phyloP scores from a whole-genome alignment of 176 grass and related monocot species.

The Bolboschoenus planiculmis region DNA sequence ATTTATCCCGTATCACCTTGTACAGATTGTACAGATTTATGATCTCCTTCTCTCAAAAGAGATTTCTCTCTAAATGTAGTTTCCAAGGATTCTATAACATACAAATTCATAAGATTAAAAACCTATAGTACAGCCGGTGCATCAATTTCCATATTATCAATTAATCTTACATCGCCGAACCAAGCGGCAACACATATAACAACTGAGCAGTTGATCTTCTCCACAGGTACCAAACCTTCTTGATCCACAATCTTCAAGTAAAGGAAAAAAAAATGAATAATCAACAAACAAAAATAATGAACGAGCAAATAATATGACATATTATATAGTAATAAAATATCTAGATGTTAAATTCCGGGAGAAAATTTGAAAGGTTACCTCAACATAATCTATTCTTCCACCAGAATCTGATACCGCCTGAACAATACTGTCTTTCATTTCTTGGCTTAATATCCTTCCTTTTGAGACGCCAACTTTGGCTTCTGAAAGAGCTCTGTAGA shows the following conservation, averaged over 20 bases:
- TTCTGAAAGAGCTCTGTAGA: constrained; percentile 56
- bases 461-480: constrained; percentile 48
- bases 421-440: constrained; percentile 51
- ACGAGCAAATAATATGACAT: background rate
- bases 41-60: background rate
- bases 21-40: background rate
- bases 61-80: background rate
- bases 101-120: background rate
- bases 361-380: constrained; percentile 30
- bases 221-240: constrained; percentile 41
- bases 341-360: background rate
- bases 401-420: constrained; percentile 43
- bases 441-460: constrained; percentile 36
- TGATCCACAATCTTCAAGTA: constrained; percentile 60
- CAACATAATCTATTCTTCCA: constrained; percentile 79
- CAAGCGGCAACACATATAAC: constrained; percentile 71
- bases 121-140: background rate
- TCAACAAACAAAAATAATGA: background rate
- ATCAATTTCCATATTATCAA: constrained; percentile 75
- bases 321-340: background rate
- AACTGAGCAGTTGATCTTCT: constrained; percentile 31
- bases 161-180: constrained; percentile 72
- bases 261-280: background rate
- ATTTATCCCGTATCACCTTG: background rate
- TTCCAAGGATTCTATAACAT: background rate